phyloP scores from a whole-genome alignment of 2,329 filamentous ascomycete species.

The Calycina marina region DNA sequence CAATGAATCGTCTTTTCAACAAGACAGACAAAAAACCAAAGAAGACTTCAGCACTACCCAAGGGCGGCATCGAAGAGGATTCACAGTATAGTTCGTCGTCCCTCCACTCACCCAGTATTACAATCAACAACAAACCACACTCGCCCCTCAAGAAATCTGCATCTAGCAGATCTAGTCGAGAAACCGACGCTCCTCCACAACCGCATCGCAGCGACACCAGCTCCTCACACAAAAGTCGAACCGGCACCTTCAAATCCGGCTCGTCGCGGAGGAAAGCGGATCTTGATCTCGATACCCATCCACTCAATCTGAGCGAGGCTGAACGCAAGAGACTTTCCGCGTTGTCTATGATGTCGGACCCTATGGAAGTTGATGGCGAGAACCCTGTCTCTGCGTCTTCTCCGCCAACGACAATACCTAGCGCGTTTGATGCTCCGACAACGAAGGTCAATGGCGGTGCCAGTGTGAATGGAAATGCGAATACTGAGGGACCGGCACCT shows the following conservation, averaged over 20 bases:
- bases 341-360: constrained; percentile 36
- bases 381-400: constrained; percentile 38
- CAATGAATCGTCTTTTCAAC: not conserved
- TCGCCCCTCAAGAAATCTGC: constrained; percentile 18
- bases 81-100: no score
- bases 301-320: constrained; percentile 82
- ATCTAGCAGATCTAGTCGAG: constrained; percentile 18
- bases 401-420: constrained; percentile 25
- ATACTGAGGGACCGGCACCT: constrained; percentile 41
- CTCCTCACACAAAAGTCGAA: constrained; percentile 19
- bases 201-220: constrained; percentile 14
- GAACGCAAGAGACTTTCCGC: constrained; percentile 39
- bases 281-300: constrained; percentile 60
- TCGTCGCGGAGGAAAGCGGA: constrained; percentile 24
- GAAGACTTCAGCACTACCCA: constrained; percentile 21
- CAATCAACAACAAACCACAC: no score
- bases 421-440: constrained; percentile 27
- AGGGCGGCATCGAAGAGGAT: constrained; percentile 15
- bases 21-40: constrained; percentile 1
- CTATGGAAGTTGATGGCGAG: constrained; percentile 68
- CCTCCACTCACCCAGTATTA: constrained; percentile 10
- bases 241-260: constrained; percentile 15
- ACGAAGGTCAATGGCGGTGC: constrained; percentile 29
- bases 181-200: constrained; percentile 16
- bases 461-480: constrained; percentile 9